A percentile compares a stretch with the other conserved stretches of the same genome.
These are phyloP conservation scores for Pseudovirgaria hyperparasitica DNA, from an alignment of 2,329 filamentous ascomycete species.

Conservation along the genomic window DNA sequence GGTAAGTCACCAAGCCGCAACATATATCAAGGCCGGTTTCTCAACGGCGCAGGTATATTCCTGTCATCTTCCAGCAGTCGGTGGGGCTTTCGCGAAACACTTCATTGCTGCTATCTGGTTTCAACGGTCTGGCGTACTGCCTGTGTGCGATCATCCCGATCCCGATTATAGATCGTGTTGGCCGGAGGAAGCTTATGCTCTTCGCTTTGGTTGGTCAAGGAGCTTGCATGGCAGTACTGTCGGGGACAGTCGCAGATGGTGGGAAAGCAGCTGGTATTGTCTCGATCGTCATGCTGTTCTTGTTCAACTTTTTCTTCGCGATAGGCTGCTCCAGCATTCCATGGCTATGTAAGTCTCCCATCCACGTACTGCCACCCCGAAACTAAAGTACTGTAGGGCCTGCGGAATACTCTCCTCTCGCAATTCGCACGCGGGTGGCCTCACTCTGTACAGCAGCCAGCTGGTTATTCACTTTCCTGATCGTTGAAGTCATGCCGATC, in stretches of 20 bases:
- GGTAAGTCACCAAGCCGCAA: constrained; percentile 1
- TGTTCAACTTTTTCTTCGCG: constrained; percentile 20
- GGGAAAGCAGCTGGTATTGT: constrained; percentile 23
- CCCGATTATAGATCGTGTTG: constrained; percentile 24
- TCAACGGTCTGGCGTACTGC: constrained; percentile 32
- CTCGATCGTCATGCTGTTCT: constrained; percentile 32
- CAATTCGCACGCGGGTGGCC: constrained; percentile 26
- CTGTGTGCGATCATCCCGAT: constrained; percentile 25
- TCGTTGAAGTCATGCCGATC: constrained; percentile 27
- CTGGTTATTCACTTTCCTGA: constrained; percentile 18
- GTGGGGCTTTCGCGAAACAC: constrained; percentile 30
- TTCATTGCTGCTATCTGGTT: constrained; percentile 20
- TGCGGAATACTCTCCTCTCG: constrained; percentile 31
- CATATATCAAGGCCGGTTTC: constrained; percentile 9
- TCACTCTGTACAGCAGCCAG: constrained; percentile 28
- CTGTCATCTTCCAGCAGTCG: constrained; percentile 33
- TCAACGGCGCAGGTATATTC: constrained; percentile 19
- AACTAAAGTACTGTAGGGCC: no score
- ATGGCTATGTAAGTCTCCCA: constrained; percentile 9
- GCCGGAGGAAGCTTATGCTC: constrained; percentile 16
- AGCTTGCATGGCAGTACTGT: constrained; percentile 34
- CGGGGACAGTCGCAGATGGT: constrained; percentile 23
- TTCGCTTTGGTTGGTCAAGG: constrained; percentile 16
- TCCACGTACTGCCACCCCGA: neutral
- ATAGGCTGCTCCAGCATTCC: constrained; percentile 15